phyloP scores from a whole-genome alignment of 371 early-diverging fungal species.

The Mortierella sp. region DNA sequence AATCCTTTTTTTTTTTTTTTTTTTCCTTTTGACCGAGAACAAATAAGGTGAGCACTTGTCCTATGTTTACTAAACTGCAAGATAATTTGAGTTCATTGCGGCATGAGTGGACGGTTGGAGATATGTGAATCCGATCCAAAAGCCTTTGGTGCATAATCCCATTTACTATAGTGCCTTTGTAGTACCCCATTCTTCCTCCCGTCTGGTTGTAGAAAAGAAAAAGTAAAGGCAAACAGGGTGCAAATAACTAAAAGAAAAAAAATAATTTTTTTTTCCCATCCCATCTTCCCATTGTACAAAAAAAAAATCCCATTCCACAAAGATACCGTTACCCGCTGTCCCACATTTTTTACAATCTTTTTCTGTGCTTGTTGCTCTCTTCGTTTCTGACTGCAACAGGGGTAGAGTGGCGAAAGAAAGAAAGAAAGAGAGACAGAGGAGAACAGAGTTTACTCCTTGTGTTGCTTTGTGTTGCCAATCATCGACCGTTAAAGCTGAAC shows the following conservation, averaged over 20 bases:
- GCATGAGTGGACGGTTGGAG: neutral
- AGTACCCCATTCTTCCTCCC: neutral
- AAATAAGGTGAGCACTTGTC: slow-evolving; percentile 3
- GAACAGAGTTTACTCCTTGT: slow-evolving; percentile 1
- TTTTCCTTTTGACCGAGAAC: neutral
- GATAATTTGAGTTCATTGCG: neutral
- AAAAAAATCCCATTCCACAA: neutral
- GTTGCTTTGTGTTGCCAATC: slow-evolving; percentile 1
- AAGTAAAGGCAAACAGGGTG: too few species aligned
- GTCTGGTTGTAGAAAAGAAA: neutral
- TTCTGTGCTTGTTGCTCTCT: neutral
- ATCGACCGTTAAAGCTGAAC: slow-evolving; percentile 1
- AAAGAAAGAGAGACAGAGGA: neutral
- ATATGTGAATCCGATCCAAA: neutral
- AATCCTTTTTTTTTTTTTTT: neutral
- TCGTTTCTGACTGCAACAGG: slow-evolving; percentile 2
- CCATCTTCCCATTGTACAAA: slow-evolving; percentile 20
- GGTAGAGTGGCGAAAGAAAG: neutral
- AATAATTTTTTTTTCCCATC: slow-evolving; percentile 22
- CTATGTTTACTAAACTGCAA: neutral
- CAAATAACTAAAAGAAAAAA: too few species aligned
- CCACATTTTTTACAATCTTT: neutral
- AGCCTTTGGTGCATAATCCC: too few species aligned
- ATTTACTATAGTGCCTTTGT: too few species aligned
- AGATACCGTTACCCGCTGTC: slow-evolving; percentile 10